Evolutionary conservation across 805 yeast species (phyloP), one percentile per base, ranked within the genome.

Genomic region (Nakazawaea molendinolei): DNA sequence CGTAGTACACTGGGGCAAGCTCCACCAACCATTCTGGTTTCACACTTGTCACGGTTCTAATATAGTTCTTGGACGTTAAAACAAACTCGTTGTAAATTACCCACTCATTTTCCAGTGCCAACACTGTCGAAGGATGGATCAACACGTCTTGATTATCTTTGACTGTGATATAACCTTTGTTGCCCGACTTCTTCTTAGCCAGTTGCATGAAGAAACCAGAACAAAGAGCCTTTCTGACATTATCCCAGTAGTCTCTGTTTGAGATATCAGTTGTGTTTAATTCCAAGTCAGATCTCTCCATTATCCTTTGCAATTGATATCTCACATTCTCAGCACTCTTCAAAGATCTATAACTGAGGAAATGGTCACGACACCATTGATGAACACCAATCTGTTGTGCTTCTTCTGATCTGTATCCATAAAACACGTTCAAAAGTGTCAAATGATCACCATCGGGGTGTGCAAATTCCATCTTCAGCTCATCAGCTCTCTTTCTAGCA

Each of bases 131-230:
- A 42, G 98, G 98, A 56, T 92, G 98, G 31, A 92, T 70, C 50
- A 87, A 62, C 9, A 90, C 97, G 44, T 90, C 97, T 65, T 92
- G 98, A 53, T 89, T 87, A 60, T 92, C 98, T 60, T 87, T 87
- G 34, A 89, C 83, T 0, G 98, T 92, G 48, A 84, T 71, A 57
- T 82, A 90, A n/a, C 85, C 89, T 50, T 80, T 82, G 28, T 74
- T 70, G 25, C 86, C 79, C n/a, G 83, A 74, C 63, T 76, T 77
- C 66, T 85, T 86, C 64, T 89, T 92, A 23, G 97, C 97, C 38
- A 85, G 95, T 65, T 92, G 98, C 97, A 92, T 89, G 67, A 92
- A 92, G 58, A 87, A 89, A 2, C 98, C 98, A n/a, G 86, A 74
- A 4, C 86, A 71, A 40, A 92, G 61, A 0, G 97, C 95, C 56